Conservation (phyloP, 1,284 basidiomycete genomes). For the Microbotryum silenes-acaulis region DNA sequence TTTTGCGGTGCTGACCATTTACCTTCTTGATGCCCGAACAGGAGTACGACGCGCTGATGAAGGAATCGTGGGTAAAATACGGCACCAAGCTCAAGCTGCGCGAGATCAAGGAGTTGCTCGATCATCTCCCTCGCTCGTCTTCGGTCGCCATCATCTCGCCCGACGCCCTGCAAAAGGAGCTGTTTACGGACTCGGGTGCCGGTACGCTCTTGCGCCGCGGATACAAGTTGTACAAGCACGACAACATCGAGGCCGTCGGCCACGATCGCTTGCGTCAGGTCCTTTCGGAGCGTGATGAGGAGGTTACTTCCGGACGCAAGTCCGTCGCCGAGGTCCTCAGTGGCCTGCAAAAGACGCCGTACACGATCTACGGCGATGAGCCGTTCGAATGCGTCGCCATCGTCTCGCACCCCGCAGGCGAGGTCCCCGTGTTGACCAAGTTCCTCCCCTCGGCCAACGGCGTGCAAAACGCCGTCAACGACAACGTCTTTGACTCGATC, state of each 20-base stretch:
- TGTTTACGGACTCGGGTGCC: constrained; percentile 96
- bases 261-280: constrained; percentile 88
- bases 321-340: constrained; percentile 85
- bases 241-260: constrained; percentile 72
- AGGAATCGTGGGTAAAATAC: constrained; percentile 99
- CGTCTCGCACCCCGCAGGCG: constrained; percentile 81
- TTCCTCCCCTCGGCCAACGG: constrained; percentile 81
- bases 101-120: constrained; percentile 98
- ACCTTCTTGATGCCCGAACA: constrained; percentile 37
- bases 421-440: constrained; percentile 86
- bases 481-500: constrained; percentile 95
- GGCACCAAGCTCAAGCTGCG: constrained; percentile 98
- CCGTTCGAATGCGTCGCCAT: constrained; percentile 92
- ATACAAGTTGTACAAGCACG: constrained; percentile 92
- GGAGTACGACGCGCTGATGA: constrained; percentile 96
- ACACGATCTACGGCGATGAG: constrained; percentile 96
- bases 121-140: constrained; percentile 94
- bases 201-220: constrained; percentile 95
- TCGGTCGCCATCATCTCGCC: constrained; percentile 97
- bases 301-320: constrained; percentile 72
- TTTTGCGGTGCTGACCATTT: not conserved
- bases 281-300: constrained; percentile 88
- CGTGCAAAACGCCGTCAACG: constrained; percentile 85
- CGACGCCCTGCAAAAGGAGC: constrained; percentile 88
- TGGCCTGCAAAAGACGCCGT: constrained; percentile 63